Evolutionary conservation across 805 yeast genomes (phyloP), one percentile per base, ranked within the genome.

Genomic region (Debaryomyces tyrocola): DNA sequence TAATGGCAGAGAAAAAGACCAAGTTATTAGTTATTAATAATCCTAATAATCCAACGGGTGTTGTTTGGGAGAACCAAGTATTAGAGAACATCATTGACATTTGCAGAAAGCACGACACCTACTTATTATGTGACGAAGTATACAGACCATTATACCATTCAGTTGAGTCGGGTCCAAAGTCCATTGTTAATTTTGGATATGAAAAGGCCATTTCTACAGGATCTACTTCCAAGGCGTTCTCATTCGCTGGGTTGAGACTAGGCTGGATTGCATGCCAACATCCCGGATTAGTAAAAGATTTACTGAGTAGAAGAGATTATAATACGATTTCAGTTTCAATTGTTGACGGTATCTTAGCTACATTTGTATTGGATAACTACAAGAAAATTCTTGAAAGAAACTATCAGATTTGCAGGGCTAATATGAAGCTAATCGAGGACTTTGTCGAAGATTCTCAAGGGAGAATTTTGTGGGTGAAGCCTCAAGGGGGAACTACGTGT

Each of bases 171-270:
- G 77, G 80, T 4, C 78, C 82, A 4, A 59, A 58, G 27, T 72
- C 79, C 3, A 66, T 74, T 11, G 70, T 73, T 10, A 62, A 68
- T 29, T 56, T 77, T 20, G 66, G 64, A 3, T 75, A 75, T 47
- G 66, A 64, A 2, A 70, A 68, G 48, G 73, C 77, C 4, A 65
- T 79, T 33, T 67, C 74, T 7, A 77, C 82, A 0, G 69, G 78
- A 3, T 77, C 82, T 6, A 70, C 73, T 65, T 77, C 82, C n/a
- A 79, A 79, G 54, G 79, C 81, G 2, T 79, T 71, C 52, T 67
- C 81, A 1, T 59, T 77, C 40, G 83, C 84, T 7, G 84, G 84
- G 4, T 59, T 78, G 21, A 59, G 84, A 39, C 42, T 78, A 18
- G 83, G 84, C 6, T 79, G 84, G 84, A 59, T 78, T 9, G 75